Evolutionary conservation across 257 asterid genomes (phyloP).

Genomic region (Plectranthus barbatus): DNA sequence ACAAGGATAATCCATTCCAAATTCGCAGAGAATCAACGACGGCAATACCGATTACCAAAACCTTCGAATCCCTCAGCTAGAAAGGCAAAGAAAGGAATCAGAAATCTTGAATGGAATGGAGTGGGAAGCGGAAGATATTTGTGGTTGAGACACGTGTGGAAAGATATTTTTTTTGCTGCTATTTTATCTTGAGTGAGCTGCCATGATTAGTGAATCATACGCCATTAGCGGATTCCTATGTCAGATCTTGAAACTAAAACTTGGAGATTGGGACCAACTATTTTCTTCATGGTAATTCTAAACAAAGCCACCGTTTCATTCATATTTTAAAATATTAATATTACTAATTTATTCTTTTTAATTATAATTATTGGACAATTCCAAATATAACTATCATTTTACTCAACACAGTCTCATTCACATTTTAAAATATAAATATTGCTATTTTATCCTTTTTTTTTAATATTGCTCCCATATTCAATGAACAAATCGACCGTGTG

Average conservation of each 20-base stretch:
- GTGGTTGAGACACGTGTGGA: constrained; percentile 23
- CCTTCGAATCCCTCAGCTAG: neutral
- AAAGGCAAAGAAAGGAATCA: neutral
- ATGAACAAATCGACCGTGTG: constrained; percentile 85
- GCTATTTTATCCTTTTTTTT: too few species aligned
- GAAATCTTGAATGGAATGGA: constrained; percentile 10
- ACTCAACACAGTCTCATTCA: too few species aligned
- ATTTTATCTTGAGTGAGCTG: neutral
- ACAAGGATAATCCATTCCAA: constrained; percentile 30
- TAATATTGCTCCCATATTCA: constrained; percentile 96
- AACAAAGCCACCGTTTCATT: too few species aligned
- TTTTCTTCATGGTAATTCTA: too few species aligned
- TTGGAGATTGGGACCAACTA: constrained; percentile 22
- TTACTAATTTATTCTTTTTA: too few species aligned
- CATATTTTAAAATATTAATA: too few species aligned
- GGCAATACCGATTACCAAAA: constrained; percentile 3
- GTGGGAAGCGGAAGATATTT: constrained; percentile 15
- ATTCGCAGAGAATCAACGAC: constrained; percentile 2
- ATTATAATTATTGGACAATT: too few species aligned
- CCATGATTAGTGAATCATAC: constrained; percentile 4
- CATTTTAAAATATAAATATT: too few species aligned
- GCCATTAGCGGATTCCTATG: constrained; percentile 19
- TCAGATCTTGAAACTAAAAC: constrained; percentile 33
- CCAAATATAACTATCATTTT: too few species aligned
- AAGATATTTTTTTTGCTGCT: constrained; percentile 7